Conservation (phyloP, 1,139 yeast species). For the Blastobotrys illinoisensis region DNA sequence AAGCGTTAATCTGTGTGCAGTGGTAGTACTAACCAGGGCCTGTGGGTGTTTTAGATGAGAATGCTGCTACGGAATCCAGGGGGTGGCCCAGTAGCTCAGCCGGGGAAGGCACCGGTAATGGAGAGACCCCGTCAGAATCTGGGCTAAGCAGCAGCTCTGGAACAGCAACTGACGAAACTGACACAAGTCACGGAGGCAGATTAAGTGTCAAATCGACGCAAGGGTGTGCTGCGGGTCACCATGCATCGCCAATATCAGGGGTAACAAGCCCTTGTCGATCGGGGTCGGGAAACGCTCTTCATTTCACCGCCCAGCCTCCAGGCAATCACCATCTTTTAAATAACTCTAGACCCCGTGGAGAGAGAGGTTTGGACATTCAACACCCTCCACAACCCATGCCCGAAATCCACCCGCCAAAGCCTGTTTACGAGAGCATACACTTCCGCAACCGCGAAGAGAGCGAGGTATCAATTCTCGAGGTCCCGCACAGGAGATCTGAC, state of each 20-base stretch:
- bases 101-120: neutral
- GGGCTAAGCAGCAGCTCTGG: neutral
- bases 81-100: neutral
- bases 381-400: neutral
- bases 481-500: neutral
- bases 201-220: neutral
- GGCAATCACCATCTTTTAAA: neutral
- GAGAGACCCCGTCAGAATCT: neutral
- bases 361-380: neutral
- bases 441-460: neutral
- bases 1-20: too few species aligned
- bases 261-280: neutral
- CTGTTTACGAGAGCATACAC: neutral
- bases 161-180: neutral
- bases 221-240: neutral
- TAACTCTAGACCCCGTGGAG: neutral
- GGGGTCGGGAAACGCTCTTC: neutral
- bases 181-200: neutral
- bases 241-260: neutral
- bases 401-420: neutral
- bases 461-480: neutral
- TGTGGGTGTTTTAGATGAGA: neutral
- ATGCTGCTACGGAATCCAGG: neutral
- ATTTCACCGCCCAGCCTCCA: neutral
- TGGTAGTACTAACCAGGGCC: neutral